Conservation (phyloP, 2,329 filamentous ascomycete species). For the Furcasterigmium furcatum region DNA sequence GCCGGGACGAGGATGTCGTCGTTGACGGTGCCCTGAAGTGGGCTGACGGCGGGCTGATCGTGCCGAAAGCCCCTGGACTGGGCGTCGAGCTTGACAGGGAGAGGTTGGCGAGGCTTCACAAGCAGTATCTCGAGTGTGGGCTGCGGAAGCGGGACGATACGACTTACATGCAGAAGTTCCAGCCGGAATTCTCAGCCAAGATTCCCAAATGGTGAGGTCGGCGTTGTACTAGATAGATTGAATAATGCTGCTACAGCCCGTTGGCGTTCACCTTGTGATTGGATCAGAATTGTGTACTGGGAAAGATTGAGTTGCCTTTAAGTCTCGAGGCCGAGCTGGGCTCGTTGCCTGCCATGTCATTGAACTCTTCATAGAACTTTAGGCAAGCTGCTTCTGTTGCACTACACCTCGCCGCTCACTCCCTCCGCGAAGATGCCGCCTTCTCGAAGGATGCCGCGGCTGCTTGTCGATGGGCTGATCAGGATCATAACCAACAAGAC, state of each 20-base stretch:
- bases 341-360: too few relatives aligned
- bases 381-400: too few relatives aligned
- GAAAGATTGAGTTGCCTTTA: too few relatives aligned
- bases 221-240: neutral
- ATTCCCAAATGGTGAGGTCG: conserved; percentile 26
- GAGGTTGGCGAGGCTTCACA: conserved; percentile 27
- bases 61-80: conserved; percentile 29
- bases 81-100: conserved; percentile 33
- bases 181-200: conserved; percentile 26
- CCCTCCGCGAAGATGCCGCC: too few relatives aligned
- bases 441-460: conserved; percentile 4
- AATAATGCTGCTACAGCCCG: too few relatives aligned
- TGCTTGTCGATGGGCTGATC: conserved; percentile 17
- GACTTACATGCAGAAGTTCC: conserved; percentile 29
- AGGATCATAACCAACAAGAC: conserved; percentile 23
- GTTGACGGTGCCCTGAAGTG: conserved; percentile 30
- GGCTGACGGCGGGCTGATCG: conserved; percentile 28
- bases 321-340: too few relatives aligned
- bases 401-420: too few relatives aligned
- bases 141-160: conserved; percentile 32
- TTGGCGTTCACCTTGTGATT: too few relatives aligned
- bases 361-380: too few relatives aligned
- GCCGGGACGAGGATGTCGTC: conserved; percentile 35
- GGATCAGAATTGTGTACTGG: too few relatives aligned
- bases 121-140: conserved; percentile 33